Base-by-base conservation (phyloP, 352 stramenopile species). In the Pythium rishiriense region DNA sequence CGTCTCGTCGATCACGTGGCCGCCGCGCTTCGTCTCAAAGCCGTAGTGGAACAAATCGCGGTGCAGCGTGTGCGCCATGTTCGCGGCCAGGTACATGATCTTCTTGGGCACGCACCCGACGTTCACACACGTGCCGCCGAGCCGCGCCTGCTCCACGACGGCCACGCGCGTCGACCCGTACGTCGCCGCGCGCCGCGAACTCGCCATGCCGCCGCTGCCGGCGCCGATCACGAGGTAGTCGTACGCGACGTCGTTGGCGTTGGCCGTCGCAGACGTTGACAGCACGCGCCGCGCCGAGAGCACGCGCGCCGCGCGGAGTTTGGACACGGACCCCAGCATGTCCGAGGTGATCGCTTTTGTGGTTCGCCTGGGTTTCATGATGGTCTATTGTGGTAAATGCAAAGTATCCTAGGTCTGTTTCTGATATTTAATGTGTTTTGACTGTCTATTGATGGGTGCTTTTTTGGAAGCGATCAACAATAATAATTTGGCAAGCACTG, bases 101-200 rank as follows among this genome's bases (percentile, higher is more conserved):
- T 99, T 99, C 78, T 99, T 99, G n/a, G 97, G 97, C 45, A 99
- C 97, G 79, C 97, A 99, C 57, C 98, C 97, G 0, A 99, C 96
- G 73, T 99, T 99, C 51, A 99, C 97, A 66, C 97, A 99, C n/a
- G 98, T 99, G 56, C 98, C 97, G 51, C 96, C 97, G 52, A 93
- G 72, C 33, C 78, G 78, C 51, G 72, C 73, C n/a, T 86, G 79
- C 75, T 99, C 97, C 25, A 99, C 83, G 17, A 99, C 79, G 3
- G 93, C 96, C 22, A 99, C 97, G 68, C 97, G 98, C 84, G 78
- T 99, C 87, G 52, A 74, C 51, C 62, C 64, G 66, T 85, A 88
- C 26, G 69, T 75, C 22, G 94, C 95, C 12, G 96, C 91, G 62
- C 95, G 87, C 33, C 94, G 87, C 19, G 97, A 93, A 49, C 83